Evolutionary conservation across 2,329 filamentous ascomycete species (phyloP).

Genomic region (Ceratocystis eucalypticola): DNA sequence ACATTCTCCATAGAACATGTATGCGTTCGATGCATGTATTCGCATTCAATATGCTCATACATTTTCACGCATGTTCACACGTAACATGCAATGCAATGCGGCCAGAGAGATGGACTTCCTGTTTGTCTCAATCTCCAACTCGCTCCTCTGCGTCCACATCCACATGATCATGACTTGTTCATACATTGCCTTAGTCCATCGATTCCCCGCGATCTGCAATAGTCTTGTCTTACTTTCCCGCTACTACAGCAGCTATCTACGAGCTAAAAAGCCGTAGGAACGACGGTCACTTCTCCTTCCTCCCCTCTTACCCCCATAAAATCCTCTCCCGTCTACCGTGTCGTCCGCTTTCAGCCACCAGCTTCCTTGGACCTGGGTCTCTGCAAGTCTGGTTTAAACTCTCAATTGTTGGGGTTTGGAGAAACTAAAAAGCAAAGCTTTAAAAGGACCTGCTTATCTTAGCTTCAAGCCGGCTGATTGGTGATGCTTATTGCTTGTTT

Average conservation of each 20-base stretch:
- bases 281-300: background rate
- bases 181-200: too few relatives aligned
- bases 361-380: background rate
- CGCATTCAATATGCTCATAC: background rate
- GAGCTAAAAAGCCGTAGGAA: background rate
- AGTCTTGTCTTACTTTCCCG: background rate
- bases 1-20: too few relatives aligned
- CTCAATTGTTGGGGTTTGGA: background rate
- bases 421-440: background rate
- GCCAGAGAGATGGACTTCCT: too few relatives aligned
- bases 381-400: background rate
- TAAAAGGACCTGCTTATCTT: background rate
- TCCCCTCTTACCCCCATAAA: background rate
- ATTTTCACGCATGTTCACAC: background rate
- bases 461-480: background rate
- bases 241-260: background rate
- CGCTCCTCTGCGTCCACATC: background rate
- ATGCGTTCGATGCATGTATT: background rate
- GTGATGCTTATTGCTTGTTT: background rate
- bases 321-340: background rate
- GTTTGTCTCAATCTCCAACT: conserved; percentile 9
- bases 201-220: background rate
- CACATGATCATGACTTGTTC: background rate
- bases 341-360: background rate
- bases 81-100: background rate